A percentile compares a stretch with the other conserved stretches of the same genome.
Evolutionary conservation across 257 asterid species (phyloP).

Genomic region (Forsythia suspensa): DNA sequence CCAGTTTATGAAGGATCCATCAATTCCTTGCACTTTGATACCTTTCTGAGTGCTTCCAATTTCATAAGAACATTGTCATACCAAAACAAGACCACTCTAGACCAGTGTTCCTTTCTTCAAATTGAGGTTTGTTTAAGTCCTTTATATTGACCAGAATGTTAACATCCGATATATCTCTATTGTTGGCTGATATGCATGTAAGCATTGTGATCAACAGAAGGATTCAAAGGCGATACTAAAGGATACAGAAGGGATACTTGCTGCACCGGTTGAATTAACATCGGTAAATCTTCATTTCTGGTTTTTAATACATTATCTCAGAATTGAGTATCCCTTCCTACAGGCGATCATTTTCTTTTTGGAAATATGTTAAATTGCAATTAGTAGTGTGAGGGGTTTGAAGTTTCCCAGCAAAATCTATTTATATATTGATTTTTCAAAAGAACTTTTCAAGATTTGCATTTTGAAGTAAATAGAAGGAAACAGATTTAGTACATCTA

Average conservation of each 20-base stretch:
- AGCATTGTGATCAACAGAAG: conserved; percentile 24
- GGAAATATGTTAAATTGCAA: conserved; percentile 2
- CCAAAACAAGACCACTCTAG: conserved; percentile 28
- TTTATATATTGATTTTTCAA: not conserved
- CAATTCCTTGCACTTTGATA: conserved; percentile 64
- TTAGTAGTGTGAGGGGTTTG: not conserved
- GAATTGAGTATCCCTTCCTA: not conserved
- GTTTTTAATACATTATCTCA: conserved; percentile 14
- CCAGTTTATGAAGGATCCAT: conserved; percentile 49
- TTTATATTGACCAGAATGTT: conserved; percentile 21
- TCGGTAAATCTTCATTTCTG: conserved; percentile 26
- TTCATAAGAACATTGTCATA: conserved; percentile 31
- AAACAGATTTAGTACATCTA: not conserved
- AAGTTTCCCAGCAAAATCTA: not conserved
- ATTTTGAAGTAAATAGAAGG: conserved; percentile 6
- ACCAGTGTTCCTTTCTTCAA: conserved; percentile 27
- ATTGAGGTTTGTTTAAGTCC: conserved; percentile 30
- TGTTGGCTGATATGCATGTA: conserved; percentile 26
- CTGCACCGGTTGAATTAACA: conserved; percentile 22
- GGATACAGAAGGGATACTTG: conserved; percentile 27
- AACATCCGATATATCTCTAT: conserved; percentile 19
- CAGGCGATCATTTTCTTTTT: not conserved
- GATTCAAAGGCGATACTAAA: conserved; percentile 30
- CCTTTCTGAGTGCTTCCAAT: conserved; percentile 31
- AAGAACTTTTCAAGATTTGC: conserved; percentile 16